A percentile compares a stretch with the other conserved stretches of the same genome.
These are phyloP conservation scores for Ogataea trehalophila DNA, from an alignment of 805 yeast genomes.

Conservation along the genomic window DNA sequence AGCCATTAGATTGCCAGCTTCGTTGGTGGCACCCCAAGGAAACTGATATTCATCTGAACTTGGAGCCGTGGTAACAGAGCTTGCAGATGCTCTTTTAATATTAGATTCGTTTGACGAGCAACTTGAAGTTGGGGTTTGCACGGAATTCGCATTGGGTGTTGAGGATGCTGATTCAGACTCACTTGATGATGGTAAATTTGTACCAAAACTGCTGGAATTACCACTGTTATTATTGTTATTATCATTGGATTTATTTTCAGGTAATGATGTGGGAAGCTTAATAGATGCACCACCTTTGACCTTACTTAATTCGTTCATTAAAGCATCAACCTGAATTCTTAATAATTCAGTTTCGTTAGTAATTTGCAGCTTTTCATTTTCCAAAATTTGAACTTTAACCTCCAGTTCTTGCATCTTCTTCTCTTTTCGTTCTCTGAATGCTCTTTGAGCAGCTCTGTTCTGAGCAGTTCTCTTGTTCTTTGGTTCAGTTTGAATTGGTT, in stretches of 20 bases:
- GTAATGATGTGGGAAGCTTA: background rate
- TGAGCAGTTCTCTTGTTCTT: slow-evolving; percentile 92
- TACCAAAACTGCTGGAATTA: background rate
- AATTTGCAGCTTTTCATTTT: slow-evolving; percentile 64
- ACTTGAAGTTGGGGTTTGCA: slow-evolving; percentile 17
- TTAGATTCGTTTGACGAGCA: slow-evolving; percentile 5
- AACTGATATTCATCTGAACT: background rate
- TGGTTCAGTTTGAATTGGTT: slow-evolving; percentile 66
- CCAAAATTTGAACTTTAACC: slow-evolving; percentile 66
- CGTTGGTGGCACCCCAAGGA: background rate
- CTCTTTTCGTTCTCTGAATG: slow-evolving; percentile 93
- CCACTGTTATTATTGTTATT: background rate
- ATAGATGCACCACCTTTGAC: slow-evolving; percentile 11
- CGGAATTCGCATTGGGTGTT: slow-evolving; percentile 8
- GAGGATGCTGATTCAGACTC: slow-evolving; percentile 17
- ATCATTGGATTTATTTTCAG: background rate
- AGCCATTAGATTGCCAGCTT: background rate
- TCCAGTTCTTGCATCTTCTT: slow-evolving; percentile 80
- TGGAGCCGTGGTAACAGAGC: background rate
- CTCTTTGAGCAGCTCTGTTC: slow-evolving; percentile 97
- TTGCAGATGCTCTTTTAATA: no score
- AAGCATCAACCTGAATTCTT: slow-evolving; percentile 67
- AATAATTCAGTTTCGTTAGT: slow-evolving; percentile 69
- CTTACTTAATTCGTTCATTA: slow-evolving; percentile 58
- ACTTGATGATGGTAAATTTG: background rate